Percentiles rank a stretch among this genome's conserved stretches.
phyloP scores from a whole-genome alignment of 495 filamentous ascomycete genomes.

The Penicillium mononematosum region DNA sequence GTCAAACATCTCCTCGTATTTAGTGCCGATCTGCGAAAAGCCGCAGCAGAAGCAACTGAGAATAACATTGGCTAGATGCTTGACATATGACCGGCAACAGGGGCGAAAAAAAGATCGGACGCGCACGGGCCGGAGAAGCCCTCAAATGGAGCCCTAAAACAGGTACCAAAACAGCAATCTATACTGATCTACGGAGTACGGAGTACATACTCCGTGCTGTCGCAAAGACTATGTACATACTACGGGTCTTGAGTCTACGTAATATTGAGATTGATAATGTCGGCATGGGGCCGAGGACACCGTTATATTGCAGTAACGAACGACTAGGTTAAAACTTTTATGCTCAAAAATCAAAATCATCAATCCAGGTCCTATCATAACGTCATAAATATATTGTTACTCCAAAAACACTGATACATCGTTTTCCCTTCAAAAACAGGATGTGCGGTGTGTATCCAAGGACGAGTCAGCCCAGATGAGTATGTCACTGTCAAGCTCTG shows the following conservation, averaged over 20 bases:
- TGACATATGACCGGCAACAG: constrained; percentile 11
- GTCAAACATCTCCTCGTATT: constrained; percentile 8
- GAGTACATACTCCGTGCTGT: neutral
- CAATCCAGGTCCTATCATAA: constrained; percentile 33
- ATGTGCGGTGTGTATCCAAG: constrained; percentile 3
- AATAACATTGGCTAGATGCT: constrained; percentile 31
- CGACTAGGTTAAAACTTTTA: constrained; percentile 23
- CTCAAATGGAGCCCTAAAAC: constrained; percentile 27
- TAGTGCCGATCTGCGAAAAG: constrained; percentile 24
- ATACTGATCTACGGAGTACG: neutral
- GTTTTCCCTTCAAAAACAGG: constrained; percentile 11
- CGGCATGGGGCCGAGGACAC: neutral
- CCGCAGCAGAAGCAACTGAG: constrained; percentile 18
- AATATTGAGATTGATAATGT: neutral
- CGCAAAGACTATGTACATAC: neutral
- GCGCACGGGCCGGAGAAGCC: constrained; percentile 36
- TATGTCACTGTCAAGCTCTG: neutral
- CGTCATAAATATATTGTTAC: constrained; percentile 37
- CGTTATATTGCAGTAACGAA: constrained; percentile 19
- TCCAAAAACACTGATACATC: constrained; percentile 24
- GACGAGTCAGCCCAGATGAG: neutral
- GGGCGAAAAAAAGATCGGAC: constrained; percentile 27
- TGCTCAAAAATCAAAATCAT: constrained; percentile 20
- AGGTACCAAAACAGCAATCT: constrained; percentile 11
- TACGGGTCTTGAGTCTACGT: neutral